Evolutionary conservation across 1,284 basidiomycete genomes (phyloP), one percentile per base, ranked within the genome.

Genomic region (Inonotus hispidus): DNA sequence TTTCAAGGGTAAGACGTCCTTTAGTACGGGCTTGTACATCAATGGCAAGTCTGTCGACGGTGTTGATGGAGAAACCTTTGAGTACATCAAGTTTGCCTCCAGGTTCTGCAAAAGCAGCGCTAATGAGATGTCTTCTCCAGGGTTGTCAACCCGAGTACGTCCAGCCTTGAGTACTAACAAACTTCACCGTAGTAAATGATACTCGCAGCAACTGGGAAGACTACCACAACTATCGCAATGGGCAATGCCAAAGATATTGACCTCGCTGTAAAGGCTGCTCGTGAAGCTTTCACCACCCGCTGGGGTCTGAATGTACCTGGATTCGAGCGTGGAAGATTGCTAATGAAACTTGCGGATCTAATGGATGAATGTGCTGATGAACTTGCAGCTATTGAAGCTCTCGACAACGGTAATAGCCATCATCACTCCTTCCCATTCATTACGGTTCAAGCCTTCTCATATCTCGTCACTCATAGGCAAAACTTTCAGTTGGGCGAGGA

Each of bases 11-110:
- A 82, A 83, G 65, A 80, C 84, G 52, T 79, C 80, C 58, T 82
- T 92, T 74, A 78, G 74, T 64, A 87, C 88, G 29, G 92, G 92
- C 53, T 74, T 95, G 65, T 95, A 84, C 80, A 93, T 96, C 76
- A 79, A 86, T 74, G 89, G 89, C 72, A 74, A 95, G 76, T 95
- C 86, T 71, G 78, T 83, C 45, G 83, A 86, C 65, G 89, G 88
- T n/a, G 76, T 77, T n/a, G 81, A 85, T 61, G 74, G 78, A 11
- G 81, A 76, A 25, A 83, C 81, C 16, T 85, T 92, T 70, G 88
- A 91, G 58, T 59, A 38, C 25, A 49, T 59, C 32, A 45, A 10
- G 45, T n/a, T n/a, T n/a, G 14, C 70, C 2, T 16, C 1, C 21
- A 8, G 91, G 88, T 23, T n/a, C 1, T 32, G 25, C 10, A 13